Evolutionary conservation across 2,329 filamentous ascomycete species (phyloP), one percentile per base, ranked within the genome.

Genomic region (Lecanoromycetidae sp.): DNA sequence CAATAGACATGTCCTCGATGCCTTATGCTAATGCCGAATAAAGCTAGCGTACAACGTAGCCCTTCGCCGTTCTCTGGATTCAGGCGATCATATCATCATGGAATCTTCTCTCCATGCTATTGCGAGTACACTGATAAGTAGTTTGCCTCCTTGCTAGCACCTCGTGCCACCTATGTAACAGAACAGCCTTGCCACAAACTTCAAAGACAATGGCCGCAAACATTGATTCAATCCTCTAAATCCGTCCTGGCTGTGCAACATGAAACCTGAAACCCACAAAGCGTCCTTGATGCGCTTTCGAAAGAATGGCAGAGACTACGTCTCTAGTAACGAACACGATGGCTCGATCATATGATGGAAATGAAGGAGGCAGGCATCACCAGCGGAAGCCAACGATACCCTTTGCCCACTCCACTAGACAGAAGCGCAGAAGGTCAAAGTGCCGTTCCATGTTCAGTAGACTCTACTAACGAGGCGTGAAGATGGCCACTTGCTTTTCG

Each of bases 401-500:
- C 5, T 54, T 54, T 35, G 48, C 50, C 9, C 50, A 48, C 4
- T 46, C 50, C 12, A 49, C 50, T 15, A 38, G 52, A 33, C 50
- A 51, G 33, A 54, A 54, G 37, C 52, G 50, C 10, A 46, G 52
- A 47, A 49, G 52, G 52, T 54, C 20, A 10, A 13, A 13, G n/a
- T 8, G 15, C 39, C n/a, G n/a, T 12, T 36, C n/a, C 23, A 3
- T 12, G 13, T 23, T 20, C 10, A 35, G 3, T 38, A 33, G 26
- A 22, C 20, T 4, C n/a, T 30, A 23, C 36, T 46, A n/a, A 39
- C 34, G 22, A 44, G 15, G 13, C 25, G 15, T 15, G 13, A 44
- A 75, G 78, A 62, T 74, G 77, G 67, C 78, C 78, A 13, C 66
- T 82, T 5, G 77, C 80, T 13, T 67, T 81, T 35, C 72, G 78